Conservation (phyloP, 2,329 filamentous ascomycete genomes). For the Lasiodiplodia sp. region DNA sequence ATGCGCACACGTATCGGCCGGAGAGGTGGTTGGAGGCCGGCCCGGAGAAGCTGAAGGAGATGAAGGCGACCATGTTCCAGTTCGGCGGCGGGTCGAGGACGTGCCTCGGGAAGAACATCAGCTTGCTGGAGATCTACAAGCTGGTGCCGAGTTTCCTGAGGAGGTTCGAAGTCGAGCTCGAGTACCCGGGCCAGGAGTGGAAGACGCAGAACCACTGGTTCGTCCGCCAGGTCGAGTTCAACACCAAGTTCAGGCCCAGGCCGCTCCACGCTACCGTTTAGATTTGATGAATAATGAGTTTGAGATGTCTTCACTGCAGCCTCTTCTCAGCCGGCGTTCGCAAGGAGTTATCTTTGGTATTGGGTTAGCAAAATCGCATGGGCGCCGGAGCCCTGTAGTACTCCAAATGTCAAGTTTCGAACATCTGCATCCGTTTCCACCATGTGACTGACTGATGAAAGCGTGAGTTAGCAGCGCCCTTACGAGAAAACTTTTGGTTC, state of each 20-base stretch:
- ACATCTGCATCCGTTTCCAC: neutral
- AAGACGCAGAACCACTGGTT: conserved; percentile 63
- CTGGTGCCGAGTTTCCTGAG: conserved; percentile 65
- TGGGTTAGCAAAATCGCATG: neutral
- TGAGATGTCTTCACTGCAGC: too few species aligned
- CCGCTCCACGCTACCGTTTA: conserved; percentile 24
- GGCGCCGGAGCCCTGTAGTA: too few species aligned
- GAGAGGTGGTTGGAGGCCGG: conserved; percentile 69
- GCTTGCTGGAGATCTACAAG: conserved; percentile 59
- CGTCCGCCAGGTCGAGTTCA: conserved; percentile 56
- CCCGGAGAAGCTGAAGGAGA: conserved; percentile 66
- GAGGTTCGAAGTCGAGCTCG: conserved; percentile 65
- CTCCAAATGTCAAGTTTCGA: neutral
- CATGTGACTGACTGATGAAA: neutral
- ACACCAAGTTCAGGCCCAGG: conserved; percentile 49
- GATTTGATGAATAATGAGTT: neutral
- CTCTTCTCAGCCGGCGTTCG: conserved; percentile 5
- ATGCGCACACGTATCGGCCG: conserved; percentile 71
- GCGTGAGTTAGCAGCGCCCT: neutral
- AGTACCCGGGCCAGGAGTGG: conserved; percentile 51
- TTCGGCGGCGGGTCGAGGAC: conserved; percentile 76
- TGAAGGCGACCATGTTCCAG: conserved; percentile 75
- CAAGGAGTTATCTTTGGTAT: neutral
- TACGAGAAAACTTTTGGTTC: too few species aligned
- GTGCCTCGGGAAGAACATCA: conserved; percentile 67